Evolutionary conservation across 2,329 filamentous ascomycete species (phyloP).

Genomic region (Pseudogymnoascus sp.): DNA sequence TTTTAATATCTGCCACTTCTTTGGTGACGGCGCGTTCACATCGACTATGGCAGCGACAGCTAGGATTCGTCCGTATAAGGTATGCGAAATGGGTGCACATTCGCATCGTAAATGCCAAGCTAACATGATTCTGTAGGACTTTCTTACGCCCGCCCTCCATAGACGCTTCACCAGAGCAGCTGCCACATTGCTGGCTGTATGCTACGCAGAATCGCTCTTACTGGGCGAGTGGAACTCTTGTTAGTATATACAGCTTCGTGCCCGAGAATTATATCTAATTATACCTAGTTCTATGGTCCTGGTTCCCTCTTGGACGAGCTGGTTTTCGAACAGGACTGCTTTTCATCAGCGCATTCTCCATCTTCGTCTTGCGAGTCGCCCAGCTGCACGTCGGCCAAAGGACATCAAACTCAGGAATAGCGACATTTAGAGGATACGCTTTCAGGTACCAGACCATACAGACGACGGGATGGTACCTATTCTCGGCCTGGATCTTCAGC

Average conservation of each 20-base stretch:
- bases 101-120: conserved; percentile 48
- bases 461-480: conserved; percentile 65
- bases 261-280: conserved; percentile 12
- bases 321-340: conserved; percentile 68
- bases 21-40: conserved; percentile 8
- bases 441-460: conserved; percentile 51
- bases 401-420: conserved; percentile 60
- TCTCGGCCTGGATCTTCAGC: conserved; percentile 72
- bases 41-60: conserved; percentile 25
- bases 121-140: conserved; percentile 53
- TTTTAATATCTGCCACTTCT: conserved; percentile 9
- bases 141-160: conserved; percentile 81
- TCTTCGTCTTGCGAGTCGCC: conserved; percentile 79
- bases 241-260: conserved; percentile 15
- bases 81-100: conserved; percentile 37
- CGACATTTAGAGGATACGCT: conserved; percentile 52
- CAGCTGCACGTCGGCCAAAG: conserved; percentile 69
- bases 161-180: conserved; percentile 76
- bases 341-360: conserved; percentile 64
- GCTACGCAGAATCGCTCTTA: conserved; percentile 63
- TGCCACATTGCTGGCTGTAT: conserved; percentile 57
- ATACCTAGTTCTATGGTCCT: conserved; percentile 61
- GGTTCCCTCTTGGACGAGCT: conserved; percentile 71
- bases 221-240: conserved; percentile 62
- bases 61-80: conserved; percentile 32